Conservation (phyloP, 228 moss, liverwort and hornwort species). For the Sphagnum fallax region DNA sequence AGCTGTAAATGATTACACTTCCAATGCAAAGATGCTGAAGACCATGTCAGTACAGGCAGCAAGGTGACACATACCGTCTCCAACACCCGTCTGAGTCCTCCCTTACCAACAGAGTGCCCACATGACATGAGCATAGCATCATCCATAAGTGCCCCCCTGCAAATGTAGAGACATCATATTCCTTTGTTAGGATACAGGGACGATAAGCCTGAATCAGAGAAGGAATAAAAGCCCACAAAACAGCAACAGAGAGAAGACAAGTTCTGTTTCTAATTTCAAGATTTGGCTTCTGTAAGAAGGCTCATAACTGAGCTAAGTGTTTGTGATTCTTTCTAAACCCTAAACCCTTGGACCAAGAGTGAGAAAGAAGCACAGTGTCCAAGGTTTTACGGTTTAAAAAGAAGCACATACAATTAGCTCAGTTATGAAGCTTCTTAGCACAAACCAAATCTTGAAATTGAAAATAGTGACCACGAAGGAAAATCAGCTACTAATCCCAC, state of each 20-base stretch:
- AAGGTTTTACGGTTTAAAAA: not conserved
- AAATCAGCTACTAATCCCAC: not conserved
- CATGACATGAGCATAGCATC: conserved; percentile 96
- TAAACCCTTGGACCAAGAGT: not conserved
- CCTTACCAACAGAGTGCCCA: conserved; percentile 86
- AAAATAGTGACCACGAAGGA: not conserved
- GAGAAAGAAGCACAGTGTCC: not conserved
- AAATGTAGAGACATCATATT: not conserved
- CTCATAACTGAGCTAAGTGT: no score
- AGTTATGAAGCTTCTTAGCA: not conserved
- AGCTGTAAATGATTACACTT: no score
- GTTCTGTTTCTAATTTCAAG: not conserved
- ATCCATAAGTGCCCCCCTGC: conserved; percentile 93
- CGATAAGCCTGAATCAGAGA: not conserved
- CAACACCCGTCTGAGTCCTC: conserved; percentile 73
- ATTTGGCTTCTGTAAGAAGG: not conserved
- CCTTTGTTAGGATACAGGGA: not conserved
- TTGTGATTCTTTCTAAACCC: not conserved
- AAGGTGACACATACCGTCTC: conserved; percentile 55
- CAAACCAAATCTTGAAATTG: not conserved
- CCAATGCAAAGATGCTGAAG: no score
- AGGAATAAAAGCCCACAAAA: not conserved
- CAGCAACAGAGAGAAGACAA: no score
- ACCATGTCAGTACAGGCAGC: no score
- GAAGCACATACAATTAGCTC: not conserved